Conservation (phyloP, 345 rosid genomes). For the Salix purpurea region DNA sequence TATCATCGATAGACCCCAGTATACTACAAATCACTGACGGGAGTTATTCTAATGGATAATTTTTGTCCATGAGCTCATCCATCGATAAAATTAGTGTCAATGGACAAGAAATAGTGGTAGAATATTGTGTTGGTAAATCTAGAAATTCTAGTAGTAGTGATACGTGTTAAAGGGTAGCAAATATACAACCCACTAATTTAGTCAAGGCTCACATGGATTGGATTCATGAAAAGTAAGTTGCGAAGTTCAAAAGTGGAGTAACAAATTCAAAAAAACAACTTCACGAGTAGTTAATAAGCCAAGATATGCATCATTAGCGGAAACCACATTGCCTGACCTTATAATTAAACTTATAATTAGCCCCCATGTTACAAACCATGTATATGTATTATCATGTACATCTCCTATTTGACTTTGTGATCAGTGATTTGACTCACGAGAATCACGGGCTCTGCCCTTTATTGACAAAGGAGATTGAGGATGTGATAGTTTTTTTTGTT, state of each 20-base stretch:
- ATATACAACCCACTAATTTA: background rate
- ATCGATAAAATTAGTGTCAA: too few relatives aligned
- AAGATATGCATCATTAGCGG: conserved; percentile 19
- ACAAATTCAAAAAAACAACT: conserved; percentile 2
- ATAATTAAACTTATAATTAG: background rate
- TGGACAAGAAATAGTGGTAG: too few relatives aligned
- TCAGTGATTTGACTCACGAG: conserved; percentile 30
- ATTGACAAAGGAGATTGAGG: too few relatives aligned
- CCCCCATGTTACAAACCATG: conserved; percentile 1
- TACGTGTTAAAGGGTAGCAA: too few relatives aligned
- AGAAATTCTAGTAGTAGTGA: too few relatives aligned
- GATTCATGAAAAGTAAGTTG: conserved; percentile 28
- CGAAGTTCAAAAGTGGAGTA: conserved; percentile 12
- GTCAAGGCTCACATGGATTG: conserved; percentile 34
- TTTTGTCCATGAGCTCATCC: too few relatives aligned
- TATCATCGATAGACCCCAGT: too few relatives aligned
- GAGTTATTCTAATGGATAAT: too few relatives aligned
- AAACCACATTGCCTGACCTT: conserved; percentile 7
- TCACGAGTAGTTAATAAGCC: background rate
- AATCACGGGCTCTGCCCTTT: background rate
- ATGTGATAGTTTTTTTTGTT: too few relatives aligned
- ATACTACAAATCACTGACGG: too few relatives aligned
- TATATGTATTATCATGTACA: background rate
- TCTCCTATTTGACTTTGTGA: conserved; percentile 27
- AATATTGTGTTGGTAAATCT: too few relatives aligned